These are phyloP conservation scores for Micractinium conductrix DNA, from an alignment of 139 green algal species.

Conservation along the genomic window DNA sequence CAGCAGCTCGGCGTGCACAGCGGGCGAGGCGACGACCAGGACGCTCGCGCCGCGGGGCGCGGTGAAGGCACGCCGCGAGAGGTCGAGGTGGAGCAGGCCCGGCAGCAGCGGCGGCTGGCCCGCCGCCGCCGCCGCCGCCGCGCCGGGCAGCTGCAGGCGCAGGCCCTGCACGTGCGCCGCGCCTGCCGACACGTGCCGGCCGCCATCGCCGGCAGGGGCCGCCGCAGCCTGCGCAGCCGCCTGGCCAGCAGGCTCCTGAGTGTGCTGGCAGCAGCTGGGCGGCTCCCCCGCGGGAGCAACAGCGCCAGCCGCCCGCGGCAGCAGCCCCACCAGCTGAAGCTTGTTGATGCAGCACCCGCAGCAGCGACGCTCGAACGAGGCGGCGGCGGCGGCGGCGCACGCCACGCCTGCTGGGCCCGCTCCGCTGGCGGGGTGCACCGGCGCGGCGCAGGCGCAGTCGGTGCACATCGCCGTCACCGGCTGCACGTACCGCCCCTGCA, in stretches of 20 bases:
- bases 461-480: conserved; percentile 9
- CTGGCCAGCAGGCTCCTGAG: background rate
- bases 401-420: background rate
- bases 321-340: conserved; percentile 21
- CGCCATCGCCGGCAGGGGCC: background rate
- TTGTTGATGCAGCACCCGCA: conserved; percentile 42
- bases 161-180: background rate
- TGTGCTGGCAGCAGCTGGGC: conserved; percentile 4
- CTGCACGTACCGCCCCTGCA: conserved; percentile 50
- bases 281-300: too few species aligned
- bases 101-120: conserved; percentile 15
- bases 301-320: background rate
- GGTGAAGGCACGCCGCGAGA: conserved; percentile 32
- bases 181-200: background rate
- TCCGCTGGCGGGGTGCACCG: background rate
- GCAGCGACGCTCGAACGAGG: conserved; percentile 33
- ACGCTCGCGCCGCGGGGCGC: conserved; percentile 25
- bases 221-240: background rate
- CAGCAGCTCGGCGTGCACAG: conserved; percentile 30
- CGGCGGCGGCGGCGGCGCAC: background rate
- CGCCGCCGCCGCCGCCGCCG: background rate
- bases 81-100: conserved; percentile 49
- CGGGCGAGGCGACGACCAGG: conserved; percentile 34
- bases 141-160: conserved; percentile 26
- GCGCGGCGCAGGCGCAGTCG: conserved; percentile 28